A percentile compares a stretch with the other conserved stretches of the same genome.
Conservation (phyloP, 352 stramenopile species). For the Blastocystis sp. region DNA sequence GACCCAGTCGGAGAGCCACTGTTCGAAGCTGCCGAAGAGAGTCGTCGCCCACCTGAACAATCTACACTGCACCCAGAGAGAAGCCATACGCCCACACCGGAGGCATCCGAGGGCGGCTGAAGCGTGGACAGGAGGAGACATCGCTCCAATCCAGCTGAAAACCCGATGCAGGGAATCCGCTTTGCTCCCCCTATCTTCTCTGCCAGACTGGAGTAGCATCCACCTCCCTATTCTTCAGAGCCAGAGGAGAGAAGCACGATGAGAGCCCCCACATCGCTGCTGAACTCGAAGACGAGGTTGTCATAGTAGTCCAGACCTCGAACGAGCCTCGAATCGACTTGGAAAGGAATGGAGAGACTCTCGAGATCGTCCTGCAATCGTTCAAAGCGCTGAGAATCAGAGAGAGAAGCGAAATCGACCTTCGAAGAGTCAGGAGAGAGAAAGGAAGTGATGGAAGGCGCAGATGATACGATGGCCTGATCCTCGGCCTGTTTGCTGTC, state of each 20-base stretch:
- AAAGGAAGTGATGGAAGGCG: constrained; percentile 6
- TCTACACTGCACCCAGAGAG: background rate
- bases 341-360: background rate
- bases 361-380: background rate
- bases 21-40: background rate
- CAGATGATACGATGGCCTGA: background rate
- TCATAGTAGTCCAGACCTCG: constrained; percentile 58
- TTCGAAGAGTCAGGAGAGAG: background rate
- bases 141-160: constrained; percentile 28
- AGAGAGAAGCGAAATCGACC: background rate
- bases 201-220: background rate
- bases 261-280: background rate
- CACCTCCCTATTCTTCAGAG: background rate
- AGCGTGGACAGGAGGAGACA: background rate
- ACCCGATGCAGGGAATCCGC: constrained; percentile 26
- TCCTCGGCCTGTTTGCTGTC: constrained; percentile 35
- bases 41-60: background rate
- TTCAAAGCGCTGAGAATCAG: background rate
- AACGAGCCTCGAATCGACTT: background rate
- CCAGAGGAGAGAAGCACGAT: background rate
- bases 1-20: background rate
- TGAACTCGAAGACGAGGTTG: constrained; percentile 49
- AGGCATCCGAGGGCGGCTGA: background rate
- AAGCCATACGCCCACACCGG: background rate
- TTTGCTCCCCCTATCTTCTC: background rate